phyloP scores from a whole-genome alignment of 2,329 filamentous ascomycete species.

The Aphanoascus verrucosus region DNA sequence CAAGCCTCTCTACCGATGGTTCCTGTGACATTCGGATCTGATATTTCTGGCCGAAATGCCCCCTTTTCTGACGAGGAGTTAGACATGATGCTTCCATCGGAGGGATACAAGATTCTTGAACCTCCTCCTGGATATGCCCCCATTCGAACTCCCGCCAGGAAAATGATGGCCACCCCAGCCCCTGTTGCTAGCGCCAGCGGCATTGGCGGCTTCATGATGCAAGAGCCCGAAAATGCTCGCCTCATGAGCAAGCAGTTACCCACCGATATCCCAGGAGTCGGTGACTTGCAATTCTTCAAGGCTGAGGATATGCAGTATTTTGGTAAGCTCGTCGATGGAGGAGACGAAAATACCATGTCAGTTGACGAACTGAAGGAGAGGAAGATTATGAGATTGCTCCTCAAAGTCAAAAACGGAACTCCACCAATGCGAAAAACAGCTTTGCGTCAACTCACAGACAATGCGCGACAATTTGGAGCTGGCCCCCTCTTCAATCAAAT shows the following conservation, averaged over 20 bases:
- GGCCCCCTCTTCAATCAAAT: constrained; percentile 96
- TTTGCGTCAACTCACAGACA: constrained; percentile 91
- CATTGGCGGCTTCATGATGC: constrained; percentile 85
- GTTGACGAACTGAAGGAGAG: constrained; percentile 95
- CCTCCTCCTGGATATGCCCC: constrained; percentile 88
- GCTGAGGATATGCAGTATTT: constrained; percentile 98
- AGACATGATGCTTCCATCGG: constrained; percentile 76
- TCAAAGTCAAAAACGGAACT: constrained; percentile 99
- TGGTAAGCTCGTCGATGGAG: constrained; percentile 88
- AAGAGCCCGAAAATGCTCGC: constrained; percentile 77
- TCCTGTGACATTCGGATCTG: constrained; percentile 63
- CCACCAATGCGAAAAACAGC: constrained; percentile 98
- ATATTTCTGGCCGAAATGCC: constrained; percentile 68
- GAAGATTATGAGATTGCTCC: constrained; percentile 91
- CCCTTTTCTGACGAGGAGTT: constrained; percentile 88
- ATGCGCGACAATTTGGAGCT: constrained; percentile 89
- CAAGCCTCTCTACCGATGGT: constrained; percentile 44
- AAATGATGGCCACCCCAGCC: constrained; percentile 60
- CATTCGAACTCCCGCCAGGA: constrained; percentile 63
- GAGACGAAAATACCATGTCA: constrained; percentile 79
- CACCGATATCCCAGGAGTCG: constrained; percentile 90
- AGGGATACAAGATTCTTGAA: constrained; percentile 85
- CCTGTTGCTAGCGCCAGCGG: constrained; percentile 50
- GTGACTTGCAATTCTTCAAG: constrained; percentile 96
- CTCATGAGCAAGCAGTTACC: constrained; percentile 76